Percentiles rank a stretch among this genome's conserved stretches.
phyloP scores from a whole-genome alignment of 768 basidiomycete species.

The Psilocybe subaeruginosa region DNA sequence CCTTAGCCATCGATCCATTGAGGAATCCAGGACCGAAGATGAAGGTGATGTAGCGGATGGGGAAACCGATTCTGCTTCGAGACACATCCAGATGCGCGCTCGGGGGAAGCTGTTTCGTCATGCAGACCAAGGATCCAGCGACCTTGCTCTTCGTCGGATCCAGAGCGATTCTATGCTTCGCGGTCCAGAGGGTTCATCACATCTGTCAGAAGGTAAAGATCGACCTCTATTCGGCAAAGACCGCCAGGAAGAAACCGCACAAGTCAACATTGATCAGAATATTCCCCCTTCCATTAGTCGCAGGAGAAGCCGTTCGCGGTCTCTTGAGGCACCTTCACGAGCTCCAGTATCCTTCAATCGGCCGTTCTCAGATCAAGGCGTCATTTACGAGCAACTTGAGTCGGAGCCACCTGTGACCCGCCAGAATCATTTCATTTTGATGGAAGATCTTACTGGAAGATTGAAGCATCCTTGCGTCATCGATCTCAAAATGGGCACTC shows the following conservation, averaged over 20 bases:
- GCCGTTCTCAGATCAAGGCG: constrained; percentile 25
- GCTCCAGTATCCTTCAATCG: constrained; percentile 28
- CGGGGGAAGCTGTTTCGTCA: constrained; percentile 45
- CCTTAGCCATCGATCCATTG: constrained; percentile 39
- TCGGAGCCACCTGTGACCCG: constrained; percentile 61
- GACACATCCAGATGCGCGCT: constrained; percentile 22
- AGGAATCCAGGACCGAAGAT: constrained; percentile 51
- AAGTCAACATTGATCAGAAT: not conserved
- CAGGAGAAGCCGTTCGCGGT: constrained; percentile 47
- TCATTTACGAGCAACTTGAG: constrained; percentile 37
- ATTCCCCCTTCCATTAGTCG: constrained; percentile 41
- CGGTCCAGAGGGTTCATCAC: constrained; percentile 34
- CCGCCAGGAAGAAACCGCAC: not conserved
- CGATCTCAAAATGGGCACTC: constrained; percentile 99
- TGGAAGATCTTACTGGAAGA: constrained; percentile 97
- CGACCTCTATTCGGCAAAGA: constrained; percentile 14
- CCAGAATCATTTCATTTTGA: constrained; percentile 97
- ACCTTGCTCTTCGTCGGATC: constrained; percentile 56
- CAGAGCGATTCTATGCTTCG: constrained; percentile 63
- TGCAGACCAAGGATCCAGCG: constrained; percentile 40
- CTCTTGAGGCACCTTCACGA: constrained; percentile 36
- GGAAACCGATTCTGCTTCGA: constrained; percentile 25
- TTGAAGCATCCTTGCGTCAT: constrained; percentile 93
- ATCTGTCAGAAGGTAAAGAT: constrained; percentile 1
- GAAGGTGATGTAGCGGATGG: constrained; percentile 46